A percentile compares a stretch with the other conserved stretches of the same genome.
These are phyloP conservation scores for Melocanna baccifera DNA, from an alignment of 176 grass and related monocot species.

Conservation along the genomic window DNA sequence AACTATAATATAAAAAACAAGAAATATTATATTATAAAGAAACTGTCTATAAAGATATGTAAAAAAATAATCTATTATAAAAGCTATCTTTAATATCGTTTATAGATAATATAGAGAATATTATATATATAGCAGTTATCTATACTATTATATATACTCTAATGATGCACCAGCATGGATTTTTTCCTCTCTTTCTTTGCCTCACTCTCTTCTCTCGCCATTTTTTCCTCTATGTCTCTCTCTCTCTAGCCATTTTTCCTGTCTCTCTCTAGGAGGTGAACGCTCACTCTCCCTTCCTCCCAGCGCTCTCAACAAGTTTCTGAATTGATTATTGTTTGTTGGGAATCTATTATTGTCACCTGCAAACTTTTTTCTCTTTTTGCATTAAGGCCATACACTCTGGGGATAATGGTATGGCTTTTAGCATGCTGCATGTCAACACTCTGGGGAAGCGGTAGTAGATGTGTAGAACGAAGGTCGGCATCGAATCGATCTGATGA, in stretches of 20 bases:
- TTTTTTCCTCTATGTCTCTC: not conserved
- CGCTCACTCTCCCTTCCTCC: not conserved
- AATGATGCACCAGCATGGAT: no score
- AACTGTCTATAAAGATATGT: no score
- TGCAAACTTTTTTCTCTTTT: not conserved
- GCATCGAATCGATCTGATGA: not conserved
- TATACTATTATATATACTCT: no score
- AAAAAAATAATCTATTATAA: no score
- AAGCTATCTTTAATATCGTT: no score
- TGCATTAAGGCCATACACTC: not conserved
- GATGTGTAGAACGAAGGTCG: not conserved
- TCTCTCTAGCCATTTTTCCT: no score
- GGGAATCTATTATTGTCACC: slow-evolving; percentile 18
- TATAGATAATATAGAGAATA: no score
- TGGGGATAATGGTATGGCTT: no score
- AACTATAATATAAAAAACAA: no score
- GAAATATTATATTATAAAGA: no score
- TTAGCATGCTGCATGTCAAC: not conserved
- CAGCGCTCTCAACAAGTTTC: not conserved
- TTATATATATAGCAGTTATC: no score
- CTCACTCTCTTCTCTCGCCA: not conserved
- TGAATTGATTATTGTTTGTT: slow-evolving; percentile 8
- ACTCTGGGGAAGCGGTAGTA: not conserved
- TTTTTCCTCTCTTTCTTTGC: no score
- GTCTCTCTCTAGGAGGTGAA: not conserved